Conservation (phyloP, 1,139 yeast genomes). For the Pichia inconspicua region DNA sequence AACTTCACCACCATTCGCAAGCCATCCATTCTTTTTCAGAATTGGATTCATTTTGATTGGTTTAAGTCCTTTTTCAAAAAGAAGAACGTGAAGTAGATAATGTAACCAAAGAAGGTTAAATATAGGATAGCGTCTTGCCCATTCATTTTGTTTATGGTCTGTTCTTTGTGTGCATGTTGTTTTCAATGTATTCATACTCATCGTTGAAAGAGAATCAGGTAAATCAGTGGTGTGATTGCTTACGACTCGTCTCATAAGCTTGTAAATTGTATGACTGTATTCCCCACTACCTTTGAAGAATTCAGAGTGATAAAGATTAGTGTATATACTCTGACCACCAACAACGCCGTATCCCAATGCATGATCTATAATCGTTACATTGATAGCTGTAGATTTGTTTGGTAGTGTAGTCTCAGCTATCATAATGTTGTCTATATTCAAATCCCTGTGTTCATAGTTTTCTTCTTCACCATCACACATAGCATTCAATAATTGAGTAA, state of each 20-base stretch:
- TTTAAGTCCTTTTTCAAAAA: constrained; percentile 31
- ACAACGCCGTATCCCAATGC: constrained; percentile 42
- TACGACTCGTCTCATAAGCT: constrained; percentile 23
- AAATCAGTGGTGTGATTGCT: not conserved
- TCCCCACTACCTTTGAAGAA: constrained; percentile 28
- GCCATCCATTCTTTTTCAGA: constrained; percentile 14
- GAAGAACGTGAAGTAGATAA: constrained; percentile 35
- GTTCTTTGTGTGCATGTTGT: not conserved
- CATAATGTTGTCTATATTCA: constrained; percentile 57
- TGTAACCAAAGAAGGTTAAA: constrained; percentile 47
- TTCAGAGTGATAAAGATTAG: constrained; percentile 33
- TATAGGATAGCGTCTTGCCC: constrained; percentile 35
- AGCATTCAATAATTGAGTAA: constrained; percentile 44
- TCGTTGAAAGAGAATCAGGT: not conserved
- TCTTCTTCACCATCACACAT: constrained; percentile 44
- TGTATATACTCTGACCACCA: constrained; percentile 29
- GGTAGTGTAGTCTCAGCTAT: constrained; percentile 13
- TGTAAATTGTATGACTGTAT: constrained; percentile 26
- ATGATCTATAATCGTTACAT: constrained; percentile 50
- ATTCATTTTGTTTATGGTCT: constrained; percentile 23
- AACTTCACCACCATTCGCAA: constrained; percentile 13
- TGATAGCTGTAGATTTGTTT: constrained; percentile 14
- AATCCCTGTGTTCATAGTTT: constrained; percentile 59
- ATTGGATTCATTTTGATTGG: constrained; percentile 25
- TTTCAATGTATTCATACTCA: constrained; percentile 7